phyloP scores from a whole-genome alignment of 768 basidiomycete genomes.

The Phylloporus sp. region DNA sequence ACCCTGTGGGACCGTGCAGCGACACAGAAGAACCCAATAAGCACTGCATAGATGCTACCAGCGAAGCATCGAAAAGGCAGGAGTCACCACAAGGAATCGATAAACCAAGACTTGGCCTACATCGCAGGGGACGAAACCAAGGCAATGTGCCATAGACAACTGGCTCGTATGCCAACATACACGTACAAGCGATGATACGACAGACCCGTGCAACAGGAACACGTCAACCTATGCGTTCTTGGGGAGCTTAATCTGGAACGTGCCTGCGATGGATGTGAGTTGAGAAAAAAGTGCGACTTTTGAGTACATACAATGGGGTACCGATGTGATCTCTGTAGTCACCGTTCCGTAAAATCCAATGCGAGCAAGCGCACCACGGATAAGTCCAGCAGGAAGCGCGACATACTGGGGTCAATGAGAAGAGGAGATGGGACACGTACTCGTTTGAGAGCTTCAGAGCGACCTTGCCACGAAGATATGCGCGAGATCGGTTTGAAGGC shows the following conservation, averaged over 20 bases:
- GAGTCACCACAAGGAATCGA: too few species aligned
- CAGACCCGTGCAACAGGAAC: too few species aligned
- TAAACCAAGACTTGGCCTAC: too few species aligned
- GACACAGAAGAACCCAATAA: too few species aligned
- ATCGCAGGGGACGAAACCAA: too few species aligned
- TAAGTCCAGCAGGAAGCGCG: too few species aligned
- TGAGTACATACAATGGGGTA: constrained; percentile 75
- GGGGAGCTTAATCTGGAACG: constrained; percentile 78
- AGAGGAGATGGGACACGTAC: constrained; percentile 38
- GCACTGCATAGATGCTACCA: too few species aligned
- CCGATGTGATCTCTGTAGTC: constrained; percentile 67
- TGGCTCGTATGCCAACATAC: too few species aligned
- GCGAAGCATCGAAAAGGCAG: too few species aligned
- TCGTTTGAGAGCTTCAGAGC: constrained; percentile 44
- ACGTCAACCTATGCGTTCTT: constrained; percentile 55
- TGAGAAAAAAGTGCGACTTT: not conserved
- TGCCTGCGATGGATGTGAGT: constrained; percentile 44
- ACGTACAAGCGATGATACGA: too few species aligned
- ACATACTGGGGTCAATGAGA: constrained; percentile 61
- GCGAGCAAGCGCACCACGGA: constrained; percentile 75
- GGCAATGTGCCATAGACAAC: too few species aligned
- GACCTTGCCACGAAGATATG: constrained; percentile 78
- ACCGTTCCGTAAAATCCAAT: constrained; percentile 77
- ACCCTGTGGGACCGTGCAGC: too few species aligned
- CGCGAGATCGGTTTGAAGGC: constrained; percentile 81